Evolutionary conservation across 441 rosid genomes (phyloP), one percentile per base, ranked within the genome.

Genomic region (Bruguiera hainesii): DNA sequence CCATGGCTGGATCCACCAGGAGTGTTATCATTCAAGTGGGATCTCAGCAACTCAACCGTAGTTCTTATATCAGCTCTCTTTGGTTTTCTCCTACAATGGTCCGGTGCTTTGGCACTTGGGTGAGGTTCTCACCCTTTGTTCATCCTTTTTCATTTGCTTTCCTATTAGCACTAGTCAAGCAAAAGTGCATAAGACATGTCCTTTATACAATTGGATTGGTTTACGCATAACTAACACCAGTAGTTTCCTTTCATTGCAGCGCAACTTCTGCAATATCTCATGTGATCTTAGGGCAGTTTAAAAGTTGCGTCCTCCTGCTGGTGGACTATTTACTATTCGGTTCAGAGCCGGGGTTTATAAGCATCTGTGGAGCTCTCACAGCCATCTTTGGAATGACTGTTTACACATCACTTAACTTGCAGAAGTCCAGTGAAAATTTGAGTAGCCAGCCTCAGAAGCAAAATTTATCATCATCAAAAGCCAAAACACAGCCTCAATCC

Each of bases 1-100:
- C 97, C 98, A 37, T 89, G 96, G 90, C 76, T 91, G 71, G 99
- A 95, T 81, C 98, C 99, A 21, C 99, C 99, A 37, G 98, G 97
- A 62, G 85, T 72, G 56, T 64, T 87, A 25, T 78, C 83, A 15
- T 91, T 87, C 81, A 73, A 88, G 59, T 95, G 99, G 98, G 80
- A 91, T 80, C 50, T 87, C 31, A 71, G 65, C 30, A 95, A 90
- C 73, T 79, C 93, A 19, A 77, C 84, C 1, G 86, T 94, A 0
- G 76, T 95, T 67, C 75, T 91, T 37, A 31, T 86, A 53, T 86
- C 98, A 26, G 98, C 99, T 63, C 80, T 89, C 52, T 87, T 95
- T 26, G 98, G 99, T 31, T 91, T 95, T 71, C 91, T 95, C 62
- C 87, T 95, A 18, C 99, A 95, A 53, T 88, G 97, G 98, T 95